Base-by-base conservation (phyloP, 2,329 filamentous ascomycete genomes). In the Sordariomycetes sp. region DNA sequence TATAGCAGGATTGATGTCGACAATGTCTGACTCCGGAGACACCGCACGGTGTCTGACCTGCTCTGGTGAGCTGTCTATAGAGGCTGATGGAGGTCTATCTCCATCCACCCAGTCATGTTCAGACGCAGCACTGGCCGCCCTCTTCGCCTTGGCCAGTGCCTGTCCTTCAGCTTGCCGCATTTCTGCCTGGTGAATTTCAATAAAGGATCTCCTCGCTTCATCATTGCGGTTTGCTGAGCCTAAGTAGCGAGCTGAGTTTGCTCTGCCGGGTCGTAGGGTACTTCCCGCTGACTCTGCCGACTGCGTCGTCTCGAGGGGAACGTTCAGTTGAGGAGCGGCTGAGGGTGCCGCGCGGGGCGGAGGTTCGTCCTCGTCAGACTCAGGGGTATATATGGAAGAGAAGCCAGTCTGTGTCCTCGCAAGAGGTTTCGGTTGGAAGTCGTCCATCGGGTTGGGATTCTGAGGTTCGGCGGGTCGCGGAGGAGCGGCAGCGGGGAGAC, bases 111-210 rank as follows among this genome's bases (percentile, higher is more conserved):
- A 54, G 8, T 53, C 47, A 12, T 51, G 48, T 8, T 51, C 47
- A 7, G 54, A 51, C 2, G 30, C 39, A 11, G 54, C 52, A 37
- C 50, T 60, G 39, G 50, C 53, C 30, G 46, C 51, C 24, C 45
- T 53, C 34, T 46, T 54, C 31, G 72, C 72, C 38, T 71, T 63
- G 7, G 72, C 64, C 41, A 80, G 68, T 7, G 72, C 75, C 45
- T 64, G 63, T 3, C 72, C 75, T 48, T 80, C 76, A 5, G 69
- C 73, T 44, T 70, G 58, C 24, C 73, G 66, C 68, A 79, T 77
- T 47, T 79, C 61, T 4, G 72, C 72, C 46, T 67, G 70, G 42
- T 72, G 72, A 14, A 63, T 61, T 49, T 72, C 72, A 36, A 78
- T 75, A 43, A 72, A 75, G 0, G 72, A 77, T 38, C 62, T 66